Conservation (phyloP, 2,329 filamentous ascomycete species). For the Hypoxylon sp. region DNA sequence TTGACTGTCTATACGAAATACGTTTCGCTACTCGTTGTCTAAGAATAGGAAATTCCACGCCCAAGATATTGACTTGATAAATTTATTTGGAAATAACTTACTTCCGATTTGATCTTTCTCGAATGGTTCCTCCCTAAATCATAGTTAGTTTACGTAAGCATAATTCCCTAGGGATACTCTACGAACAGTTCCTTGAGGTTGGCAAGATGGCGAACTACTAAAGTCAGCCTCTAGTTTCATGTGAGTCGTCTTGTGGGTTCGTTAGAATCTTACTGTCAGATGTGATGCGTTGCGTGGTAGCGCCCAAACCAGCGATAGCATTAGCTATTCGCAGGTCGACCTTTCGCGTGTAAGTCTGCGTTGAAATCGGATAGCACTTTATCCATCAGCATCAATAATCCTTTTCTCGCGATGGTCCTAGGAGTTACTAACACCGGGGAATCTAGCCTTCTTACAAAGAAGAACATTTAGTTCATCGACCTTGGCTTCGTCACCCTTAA, state of each 20-base stretch:
- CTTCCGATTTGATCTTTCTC: slow-evolving; percentile 77
- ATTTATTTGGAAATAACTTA: slow-evolving; percentile 16
- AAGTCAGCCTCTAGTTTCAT: slow-evolving; percentile 5
- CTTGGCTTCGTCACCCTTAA: slow-evolving; percentile 65
- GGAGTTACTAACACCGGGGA: slow-evolving; percentile 54
- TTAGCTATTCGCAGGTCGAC: slow-evolving; percentile 87
- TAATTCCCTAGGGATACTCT: slow-evolving; percentile 46
- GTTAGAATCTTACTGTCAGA: slow-evolving; percentile 65
- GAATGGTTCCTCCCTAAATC: slow-evolving; percentile 67
- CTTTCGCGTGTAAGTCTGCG: slow-evolving; percentile 72
- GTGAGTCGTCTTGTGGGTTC: neutral
- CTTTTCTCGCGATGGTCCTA: slow-evolving; percentile 57
- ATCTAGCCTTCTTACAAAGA: slow-evolving; percentile 70
- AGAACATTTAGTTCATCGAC: slow-evolving; percentile 69
- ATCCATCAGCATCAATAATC: slow-evolving; percentile 60
- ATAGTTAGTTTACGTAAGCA: neutral
- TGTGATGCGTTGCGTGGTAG: slow-evolving; percentile 82
- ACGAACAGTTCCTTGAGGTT: slow-evolving; percentile 77
- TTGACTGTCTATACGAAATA: neutral
- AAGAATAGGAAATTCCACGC: neutral
- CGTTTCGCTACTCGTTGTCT: neutral
- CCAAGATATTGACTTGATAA: neutral
- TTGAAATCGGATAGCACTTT: slow-evolving; percentile 34
- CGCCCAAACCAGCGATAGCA: slow-evolving; percentile 82
- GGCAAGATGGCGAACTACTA: slow-evolving; percentile 74